Evolutionary conservation across 306 rosid genomes (phyloP), one percentile per base, ranked within the genome.

Genomic region (Cicer pinnatifidum): DNA sequence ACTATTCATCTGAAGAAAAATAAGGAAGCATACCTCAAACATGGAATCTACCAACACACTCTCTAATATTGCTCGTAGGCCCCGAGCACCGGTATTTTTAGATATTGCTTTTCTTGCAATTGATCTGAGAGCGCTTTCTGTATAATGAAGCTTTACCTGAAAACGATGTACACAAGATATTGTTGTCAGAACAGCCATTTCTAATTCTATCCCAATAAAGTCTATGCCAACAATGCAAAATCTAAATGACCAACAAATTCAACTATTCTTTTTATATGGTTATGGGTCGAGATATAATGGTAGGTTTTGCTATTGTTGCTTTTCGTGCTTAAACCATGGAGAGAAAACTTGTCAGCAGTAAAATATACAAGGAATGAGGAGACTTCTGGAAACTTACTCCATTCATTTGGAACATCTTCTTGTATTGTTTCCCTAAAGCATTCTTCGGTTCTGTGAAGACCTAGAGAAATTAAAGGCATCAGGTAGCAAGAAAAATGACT

Each of bases 341-440:
- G 52, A 79, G 15, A 75, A 69, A 61, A 71, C 6, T 28, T 15
- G 17, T 53, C 33, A 12, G 19, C 38, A 72, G 43, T 10, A 54
- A 59, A 54, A 43, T 7, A 28, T 41, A 59, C 20, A 57, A 33
- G 23, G 44, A 17, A 56, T 8, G 57, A 69, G 45, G 43, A 75
- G 58, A 53, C 10, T 28, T 38, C 12, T 9, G 60, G 67, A 16
- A 73, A 71, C 93, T 90, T 87, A 91, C 99, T n/a, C 78, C 90
- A 81, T 95, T 95, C 96, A 95, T 91, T 79, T 71, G 90, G 82
- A 95, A 95, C 85, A 92, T 88, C 85, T 86, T 95, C 85, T 81
- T 90, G 86, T 95, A 95, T 81, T 95, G 97, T 88, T 95, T 95
- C 83, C 97, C 99, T 11, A 95, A 84, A 78, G 99, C 93, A 85